Evolutionary conservation across 2,329 filamentous ascomycete species (phyloP), one percentile per base, ranked within the genome.

Genomic region (Aspergillus carbonarius): DNA sequence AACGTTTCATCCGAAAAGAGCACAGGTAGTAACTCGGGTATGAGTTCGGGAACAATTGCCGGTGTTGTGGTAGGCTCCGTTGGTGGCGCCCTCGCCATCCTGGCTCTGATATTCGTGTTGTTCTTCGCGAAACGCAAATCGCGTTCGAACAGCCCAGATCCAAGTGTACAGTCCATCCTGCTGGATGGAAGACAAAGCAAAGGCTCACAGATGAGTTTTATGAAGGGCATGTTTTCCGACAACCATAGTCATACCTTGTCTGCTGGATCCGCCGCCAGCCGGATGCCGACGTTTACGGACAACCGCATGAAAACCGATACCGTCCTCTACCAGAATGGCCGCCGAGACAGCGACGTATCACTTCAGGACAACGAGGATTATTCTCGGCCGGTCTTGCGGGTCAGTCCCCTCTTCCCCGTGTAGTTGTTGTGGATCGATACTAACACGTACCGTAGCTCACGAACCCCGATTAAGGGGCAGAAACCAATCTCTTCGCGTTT

Each of bases 301-400:
- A 74, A 74, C 60, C 75, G 78, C 57, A 68, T 81, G 71, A 79
- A 79, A 59, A 74, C 76, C 47, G 74, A 74, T 59, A 70, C 73
- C 7, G 63, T 71, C 23, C 71, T 79, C 54, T 78, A 77, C 62
- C 70, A 72, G 13, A 71, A 77, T 52, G 76, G 76, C 55, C 66
- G 71, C 50, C 76, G 76, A 34, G 68, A 74, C 46, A 80, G 78
- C 65, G 77, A 74, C 59, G 69, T 79, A 17, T 80, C 78, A 17
- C 72, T 81, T 18, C 77, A 79, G 60, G 78, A 81, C 60, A 76
- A 80, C 57, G 76, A 79, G 65, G 78, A 81, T 62, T 81, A 81
- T 66, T 79, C 78, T 34, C 72, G 78, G 25, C 78, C 76, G 46
- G 76, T 78, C 34, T 65, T 78, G 63, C 74, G 76, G 40, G 76